Evolutionary conservation across 202 grass and related monocot species (phyloP).

Genomic region (Schoenoplectus triqueter): DNA sequence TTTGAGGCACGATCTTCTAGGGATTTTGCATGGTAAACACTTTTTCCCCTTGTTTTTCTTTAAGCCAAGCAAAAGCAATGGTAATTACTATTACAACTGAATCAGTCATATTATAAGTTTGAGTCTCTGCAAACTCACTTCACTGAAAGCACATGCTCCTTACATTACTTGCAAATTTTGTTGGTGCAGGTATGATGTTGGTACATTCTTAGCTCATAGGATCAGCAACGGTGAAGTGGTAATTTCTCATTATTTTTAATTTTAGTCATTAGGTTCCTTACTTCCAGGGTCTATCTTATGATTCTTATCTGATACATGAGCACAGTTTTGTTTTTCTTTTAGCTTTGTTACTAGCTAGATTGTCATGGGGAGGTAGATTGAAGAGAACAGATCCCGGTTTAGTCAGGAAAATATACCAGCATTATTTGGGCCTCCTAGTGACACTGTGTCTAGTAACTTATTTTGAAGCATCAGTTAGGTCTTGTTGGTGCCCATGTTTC

Average conservation of each 20-base stretch:
- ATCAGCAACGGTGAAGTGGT: conserved; percentile 32
- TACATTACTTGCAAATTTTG: neutral
- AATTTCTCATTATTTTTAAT: neutral
- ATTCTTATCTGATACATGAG: neutral
- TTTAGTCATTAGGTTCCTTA: neutral
- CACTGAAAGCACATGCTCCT: neutral
- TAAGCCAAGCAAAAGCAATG: neutral
- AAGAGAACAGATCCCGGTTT: neutral
- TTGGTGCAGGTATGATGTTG: conserved; percentile 37
- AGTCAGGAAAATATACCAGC: neutral
- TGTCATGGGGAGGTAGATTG: neutral
- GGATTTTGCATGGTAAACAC: conserved; percentile 8
- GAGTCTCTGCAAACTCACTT: neutral
- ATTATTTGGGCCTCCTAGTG: neutral
- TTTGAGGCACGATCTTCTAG: conserved; percentile 26
- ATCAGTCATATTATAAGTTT: neutral
- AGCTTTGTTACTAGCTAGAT: neutral
- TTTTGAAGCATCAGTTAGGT: neutral
- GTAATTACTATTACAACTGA: neutral
- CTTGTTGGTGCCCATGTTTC: neutral
- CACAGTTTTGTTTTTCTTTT: neutral
- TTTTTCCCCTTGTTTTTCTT: neutral
- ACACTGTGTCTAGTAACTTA: neutral
- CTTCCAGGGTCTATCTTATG: neutral
- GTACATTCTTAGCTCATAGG: conserved; percentile 30